Base-by-base conservation (phyloP, 257 asterid genomes). In the Nicotiana tabacum region DNA sequence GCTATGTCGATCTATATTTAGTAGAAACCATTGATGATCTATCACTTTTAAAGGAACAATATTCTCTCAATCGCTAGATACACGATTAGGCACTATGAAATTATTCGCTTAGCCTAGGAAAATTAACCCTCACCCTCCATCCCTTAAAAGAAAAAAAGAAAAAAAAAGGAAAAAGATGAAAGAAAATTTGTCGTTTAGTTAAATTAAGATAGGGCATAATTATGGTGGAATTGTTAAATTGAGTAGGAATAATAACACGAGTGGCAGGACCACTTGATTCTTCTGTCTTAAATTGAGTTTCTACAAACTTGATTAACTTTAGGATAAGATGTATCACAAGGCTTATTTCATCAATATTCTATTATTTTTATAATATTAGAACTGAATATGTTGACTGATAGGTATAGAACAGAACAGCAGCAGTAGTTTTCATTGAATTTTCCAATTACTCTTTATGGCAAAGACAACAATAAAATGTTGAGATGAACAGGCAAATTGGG, bases 241-340 rank as follows among this genome's bases (percentile, higher is more conserved):
- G 24, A 48, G 27, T 51, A 24, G 66, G 21, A 60, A 51, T 83
- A 24, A 68, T 37, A 72, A 78, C 87, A 84, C 86, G 77, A 83
- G 77, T 74, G 68, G 66, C 80, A 32, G 86, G 85, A 66, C 85
- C 84, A 85, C 82, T 35, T 66, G 48, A 82, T 82, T 74, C 82
- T 82, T 77, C 46, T 56, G 9, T 37, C 27, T 15, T 33, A n/a
- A 33, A 64, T 0, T 5, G 3, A 30, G 43, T 85, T 37, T 18
- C 15, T n/a, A 9, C 27, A 35, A 77, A 61, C 43, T 32, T 33
- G 13, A 29, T 74, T 30, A n/a, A 78, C 29, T 29, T 67, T 57
- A 51, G 60, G 60, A 81, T 39, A 56, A 16, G 48, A 80, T 78
- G 17, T 83, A 17, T 66, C 18, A 16, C 24, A 4, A 9, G 11